phyloP scores from a whole-genome alignment of 345 rosid genomes.

The Linum trigynum region DNA sequence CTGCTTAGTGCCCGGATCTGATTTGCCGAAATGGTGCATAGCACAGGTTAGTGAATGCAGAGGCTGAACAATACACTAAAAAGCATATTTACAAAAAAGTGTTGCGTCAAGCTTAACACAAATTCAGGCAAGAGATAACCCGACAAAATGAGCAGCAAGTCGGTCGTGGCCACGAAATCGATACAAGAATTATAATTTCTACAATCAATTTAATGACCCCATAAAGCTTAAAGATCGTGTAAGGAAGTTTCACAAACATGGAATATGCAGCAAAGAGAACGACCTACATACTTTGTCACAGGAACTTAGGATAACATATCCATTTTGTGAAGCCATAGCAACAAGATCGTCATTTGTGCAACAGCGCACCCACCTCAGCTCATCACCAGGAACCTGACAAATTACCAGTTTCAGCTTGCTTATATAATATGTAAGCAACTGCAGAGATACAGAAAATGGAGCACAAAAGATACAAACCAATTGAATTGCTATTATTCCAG shows the following conservation, averaged over 20 bases:
- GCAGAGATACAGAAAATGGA: neutral
- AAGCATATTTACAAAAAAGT: too few relatives aligned
- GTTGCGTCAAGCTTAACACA: too few relatives aligned
- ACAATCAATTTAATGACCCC: neutral
- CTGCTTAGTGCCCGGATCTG: slow-evolving; percentile 83
- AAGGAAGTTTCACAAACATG: neutral
- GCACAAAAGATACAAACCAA: slow-evolving; percentile 46
- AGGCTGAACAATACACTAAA: too few relatives aligned
- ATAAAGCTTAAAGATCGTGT: neutral
- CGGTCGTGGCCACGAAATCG: neutral
- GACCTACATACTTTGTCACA: slow-evolving; percentile 55
- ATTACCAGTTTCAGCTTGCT: slow-evolving; percentile 11
- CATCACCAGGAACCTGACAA: slow-evolving; percentile 83
- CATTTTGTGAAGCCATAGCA: slow-evolving; percentile 94
- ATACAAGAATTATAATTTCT: neutral
- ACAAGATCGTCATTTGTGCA: slow-evolving; percentile 83
- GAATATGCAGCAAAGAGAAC: neutral
- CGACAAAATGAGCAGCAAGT: neutral
- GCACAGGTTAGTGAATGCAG: too few relatives aligned
- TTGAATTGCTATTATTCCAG: slow-evolving; percentile 94
- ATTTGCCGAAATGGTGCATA: slow-evolving; percentile 5
- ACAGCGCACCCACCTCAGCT: slow-evolving; percentile 84
- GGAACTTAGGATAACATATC: slow-evolving; percentile 79
- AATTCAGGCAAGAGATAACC: neutral
- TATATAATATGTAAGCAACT: neutral